phyloP scores from a whole-genome alignment of 2,329 filamentous ascomycete species.

The Fusarium siculi region DNA sequence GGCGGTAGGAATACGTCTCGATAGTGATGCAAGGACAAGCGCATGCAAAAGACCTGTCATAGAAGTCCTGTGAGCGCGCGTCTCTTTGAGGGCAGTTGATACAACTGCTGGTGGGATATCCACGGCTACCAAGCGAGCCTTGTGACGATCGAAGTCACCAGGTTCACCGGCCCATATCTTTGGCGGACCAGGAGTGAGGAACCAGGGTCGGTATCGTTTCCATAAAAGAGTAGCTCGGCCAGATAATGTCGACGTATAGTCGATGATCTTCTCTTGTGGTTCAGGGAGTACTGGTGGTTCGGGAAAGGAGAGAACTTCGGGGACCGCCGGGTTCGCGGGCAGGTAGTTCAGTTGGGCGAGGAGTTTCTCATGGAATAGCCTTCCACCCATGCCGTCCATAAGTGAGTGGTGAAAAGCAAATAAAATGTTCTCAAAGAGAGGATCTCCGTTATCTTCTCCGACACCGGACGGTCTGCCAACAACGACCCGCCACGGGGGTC shows the following conservation, averaged over 20 bases:
- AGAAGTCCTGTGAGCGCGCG: conserved; percentile 55
- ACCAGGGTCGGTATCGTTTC: conserved; percentile 52
- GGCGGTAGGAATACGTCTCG: conserved; percentile 50
- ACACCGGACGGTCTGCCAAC: conserved; percentile 45
- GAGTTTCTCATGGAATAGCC: conserved; percentile 61
- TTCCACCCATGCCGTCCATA: conserved; percentile 61
- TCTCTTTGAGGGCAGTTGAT: conserved; percentile 50
- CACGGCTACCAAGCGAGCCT: conserved; percentile 52
- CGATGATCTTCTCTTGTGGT: conserved; percentile 54
- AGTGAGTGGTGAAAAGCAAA: conserved; percentile 65
- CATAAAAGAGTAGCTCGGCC: conserved; percentile 56
- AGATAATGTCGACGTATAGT: conserved; percentile 51
- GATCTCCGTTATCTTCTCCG: background rate
- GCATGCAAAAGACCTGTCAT: conserved; percentile 62
- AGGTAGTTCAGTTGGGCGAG: conserved; percentile 54
- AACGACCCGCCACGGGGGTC: conserved; percentile 60
- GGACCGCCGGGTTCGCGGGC: background rate
- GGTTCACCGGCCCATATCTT: conserved; percentile 54
- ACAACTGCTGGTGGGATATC: conserved; percentile 47
- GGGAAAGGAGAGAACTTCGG: conserved; percentile 43
- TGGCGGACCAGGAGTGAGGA: conserved; percentile 45
- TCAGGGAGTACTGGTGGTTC: conserved; percentile 49
- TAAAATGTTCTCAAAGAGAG: conserved; percentile 52
- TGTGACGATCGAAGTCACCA: conserved; percentile 50
- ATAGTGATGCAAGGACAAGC: conserved; percentile 55